Evolutionary conservation across 2,329 filamentous ascomycete species (phyloP), one percentile per base, ranked within the genome.

Genomic region (Hypoxylon sp.): DNA sequence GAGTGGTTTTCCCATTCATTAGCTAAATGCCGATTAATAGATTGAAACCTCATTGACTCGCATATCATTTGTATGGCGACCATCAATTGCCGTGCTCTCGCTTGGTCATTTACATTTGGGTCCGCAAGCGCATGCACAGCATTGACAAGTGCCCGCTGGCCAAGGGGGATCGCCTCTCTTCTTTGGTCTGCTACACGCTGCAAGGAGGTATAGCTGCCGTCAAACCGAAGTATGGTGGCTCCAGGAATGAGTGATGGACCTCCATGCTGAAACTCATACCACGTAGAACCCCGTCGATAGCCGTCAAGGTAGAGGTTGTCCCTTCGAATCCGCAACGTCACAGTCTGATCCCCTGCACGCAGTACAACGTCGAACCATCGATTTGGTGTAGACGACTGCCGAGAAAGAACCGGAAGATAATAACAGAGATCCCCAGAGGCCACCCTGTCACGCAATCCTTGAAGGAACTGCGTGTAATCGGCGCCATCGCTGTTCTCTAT

Each of bases 51-150:
- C 17, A 57, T 63, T 3, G 50, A 28, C 21, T 63, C 60, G 41
- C 23, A 48, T 48, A 63, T 63, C 60, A 63, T 63, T 51, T 63
- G 60, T 34, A 63, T 56, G 50, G 57, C 30, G 19, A 63, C 60
- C 32, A 63, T 43, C 41, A 57, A 57, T 36, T 43, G 38, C 7
- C 38, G 38, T 19, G 38, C 38, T 43, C 38, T 43, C 4, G 38
- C 38, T 7, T 43, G 38, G 38, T 43, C 38, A 43, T 43, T 43
- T 43, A 19, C 19, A 43, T 43, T 10, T 10, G n/a, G n/a, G 6
- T 43, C 6, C 38, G 10, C 11, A n/a, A 43, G 38, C 5, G 38
- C n/a, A 10, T 43, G n/a, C 1, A 43, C 38, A 2, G 38, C 38
- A 43, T 43, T 43, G n/a, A 19, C 38, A 10, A 43, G 38, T 9